Evolutionary conservation across 2,329 filamentous ascomycete genomes (phyloP).

Genomic region (Macrophomina phaseolina): DNA sequence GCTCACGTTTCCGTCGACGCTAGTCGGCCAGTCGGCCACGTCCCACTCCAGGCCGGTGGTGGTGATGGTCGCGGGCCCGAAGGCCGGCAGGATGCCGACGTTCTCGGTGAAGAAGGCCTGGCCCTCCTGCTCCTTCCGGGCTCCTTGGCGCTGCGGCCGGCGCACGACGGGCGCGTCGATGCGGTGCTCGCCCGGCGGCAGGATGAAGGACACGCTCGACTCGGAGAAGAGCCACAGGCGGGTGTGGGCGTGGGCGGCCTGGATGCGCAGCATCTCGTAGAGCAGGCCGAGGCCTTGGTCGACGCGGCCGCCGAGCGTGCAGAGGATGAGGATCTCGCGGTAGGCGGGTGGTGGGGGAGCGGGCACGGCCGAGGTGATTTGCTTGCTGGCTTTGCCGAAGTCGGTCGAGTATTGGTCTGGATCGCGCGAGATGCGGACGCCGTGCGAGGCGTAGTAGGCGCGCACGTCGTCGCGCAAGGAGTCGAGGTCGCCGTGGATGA

Average conservation of each 20-base stretch:
- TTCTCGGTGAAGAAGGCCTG: conserved; percentile 70
- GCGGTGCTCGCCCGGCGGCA: conserved; percentile 70
- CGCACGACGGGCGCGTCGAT: conserved; percentile 65
- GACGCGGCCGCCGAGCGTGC: conserved; percentile 85
- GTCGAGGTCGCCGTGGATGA: conserved; percentile 90
- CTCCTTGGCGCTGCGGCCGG: too few relatives aligned
- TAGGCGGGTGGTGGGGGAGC: conserved; percentile 35
- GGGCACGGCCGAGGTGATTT: conserved; percentile 51
- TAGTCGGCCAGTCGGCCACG: conserved; percentile 76
- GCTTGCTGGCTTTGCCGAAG: conserved; percentile 79
- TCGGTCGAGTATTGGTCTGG: conserved; percentile 89
- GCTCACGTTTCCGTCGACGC: conserved; percentile 55
- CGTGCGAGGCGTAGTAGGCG: conserved; percentile 68
- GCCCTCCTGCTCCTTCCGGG: neutral
- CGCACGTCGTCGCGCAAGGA: conserved; percentile 70
- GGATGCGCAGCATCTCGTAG: conserved; percentile 74
- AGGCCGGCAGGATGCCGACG: conserved; percentile 84
- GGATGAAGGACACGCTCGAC: conserved; percentile 79
- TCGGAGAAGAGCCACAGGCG: conserved; percentile 79
- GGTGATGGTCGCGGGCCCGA: conserved; percentile 77
- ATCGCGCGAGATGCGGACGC: conserved; percentile 61
- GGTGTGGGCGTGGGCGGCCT: conserved; percentile 48
- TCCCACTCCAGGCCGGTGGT: conserved; percentile 91
- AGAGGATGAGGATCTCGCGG: conserved; percentile 74
- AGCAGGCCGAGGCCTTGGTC: conserved; percentile 91